Evolutionary conservation across 2,329 filamentous ascomycete species (phyloP).

Genomic region (Gremmenia infestans): DNA sequence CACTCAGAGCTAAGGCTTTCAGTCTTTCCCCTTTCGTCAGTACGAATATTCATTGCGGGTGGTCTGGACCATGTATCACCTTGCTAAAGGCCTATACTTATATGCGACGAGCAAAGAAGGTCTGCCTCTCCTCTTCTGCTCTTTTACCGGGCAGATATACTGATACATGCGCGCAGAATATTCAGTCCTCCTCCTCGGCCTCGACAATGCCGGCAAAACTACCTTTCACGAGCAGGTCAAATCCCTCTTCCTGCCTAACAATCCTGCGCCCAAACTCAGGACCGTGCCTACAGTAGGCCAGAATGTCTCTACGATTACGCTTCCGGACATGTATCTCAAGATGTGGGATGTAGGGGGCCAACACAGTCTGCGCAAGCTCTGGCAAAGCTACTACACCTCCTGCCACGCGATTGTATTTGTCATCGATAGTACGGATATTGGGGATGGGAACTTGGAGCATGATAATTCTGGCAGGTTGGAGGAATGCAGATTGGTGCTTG

Average conservation of each 20-base stretch:
- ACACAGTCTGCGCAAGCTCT: conserved; percentile 79
- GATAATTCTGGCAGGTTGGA: conserved; percentile 60
- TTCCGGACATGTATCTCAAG: conserved; percentile 95
- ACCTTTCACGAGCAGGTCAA: conserved; percentile 97
- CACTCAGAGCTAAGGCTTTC: neutral
- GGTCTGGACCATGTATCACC: conserved; percentile 73
- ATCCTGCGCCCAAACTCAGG: conserved; percentile 63
- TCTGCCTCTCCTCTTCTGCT: conserved; percentile 34
- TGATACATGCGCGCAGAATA: conserved; percentile 59
- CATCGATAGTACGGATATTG: conserved; percentile 90
- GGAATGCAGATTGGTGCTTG: conserved; percentile 84
- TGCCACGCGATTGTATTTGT: conserved; percentile 98
- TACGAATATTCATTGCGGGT: neutral
- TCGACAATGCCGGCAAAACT: conserved; percentile 98
- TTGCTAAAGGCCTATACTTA: conserved; percentile 89
- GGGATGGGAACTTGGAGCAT: conserved; percentile 54
- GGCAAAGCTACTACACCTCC: conserved; percentile 91
- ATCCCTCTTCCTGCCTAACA: conserved; percentile 67
- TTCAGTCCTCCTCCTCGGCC: conserved; percentile 91
- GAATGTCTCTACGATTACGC: conserved; percentile 86
- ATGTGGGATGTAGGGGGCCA: conserved; percentile 98
- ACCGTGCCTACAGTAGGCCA: conserved; percentile 97
- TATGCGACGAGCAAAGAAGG: conserved; percentile 97
- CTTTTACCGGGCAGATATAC: neutral
- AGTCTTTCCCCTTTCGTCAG: conserved; percentile 1